These are phyloP conservation scores for Forsythia viridissima DNA, from an alignment of 257 asterid species.

Conservation along the genomic window DNA sequence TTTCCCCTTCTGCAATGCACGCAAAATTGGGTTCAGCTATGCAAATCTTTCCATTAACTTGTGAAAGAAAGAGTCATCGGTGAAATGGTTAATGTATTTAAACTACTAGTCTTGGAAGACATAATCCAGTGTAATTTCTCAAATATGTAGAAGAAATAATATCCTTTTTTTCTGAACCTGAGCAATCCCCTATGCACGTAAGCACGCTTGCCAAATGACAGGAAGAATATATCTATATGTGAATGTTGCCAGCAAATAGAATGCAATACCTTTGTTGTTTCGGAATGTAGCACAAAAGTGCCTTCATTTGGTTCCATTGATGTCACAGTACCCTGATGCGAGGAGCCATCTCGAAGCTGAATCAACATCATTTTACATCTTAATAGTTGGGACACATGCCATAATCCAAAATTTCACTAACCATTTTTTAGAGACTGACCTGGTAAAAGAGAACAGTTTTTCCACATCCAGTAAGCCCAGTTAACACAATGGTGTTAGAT, in stretches of 20 bases:
- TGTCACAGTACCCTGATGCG: constrained; percentile 86
- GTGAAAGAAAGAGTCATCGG: not conserved
- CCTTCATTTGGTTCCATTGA: constrained; percentile 90
- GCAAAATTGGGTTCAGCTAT: constrained; percentile 15
- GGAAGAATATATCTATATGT: not conserved
- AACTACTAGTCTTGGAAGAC: not conserved
- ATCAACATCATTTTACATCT: constrained; percentile 11
- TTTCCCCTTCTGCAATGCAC: constrained; percentile 61
- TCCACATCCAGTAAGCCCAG: constrained; percentile 82
- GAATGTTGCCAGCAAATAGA: not conserved
- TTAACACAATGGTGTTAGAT: constrained; percentile 57
- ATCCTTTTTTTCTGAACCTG: not conserved
- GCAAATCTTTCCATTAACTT: not conserved
- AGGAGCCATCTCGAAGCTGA: constrained; percentile 85
- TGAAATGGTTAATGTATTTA: not conserved
- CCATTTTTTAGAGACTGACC: constrained; percentile 31
- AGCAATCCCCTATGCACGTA: not conserved
- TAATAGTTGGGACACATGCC: not conserved
- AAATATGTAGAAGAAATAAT: not conserved
- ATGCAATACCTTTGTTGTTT: constrained; percentile 30
- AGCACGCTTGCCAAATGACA: not conserved
- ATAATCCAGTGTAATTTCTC: not conserved
- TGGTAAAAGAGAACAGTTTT: constrained; percentile 73
- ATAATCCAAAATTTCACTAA: not conserved
- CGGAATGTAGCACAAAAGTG: constrained; percentile 47